Percentiles rank a stretch among this genome's conserved stretches.
Evolutionary conservation across 768 basidiomycete genomes (phyloP).

Genomic region (Psilocybe subaeruginosa): DNA sequence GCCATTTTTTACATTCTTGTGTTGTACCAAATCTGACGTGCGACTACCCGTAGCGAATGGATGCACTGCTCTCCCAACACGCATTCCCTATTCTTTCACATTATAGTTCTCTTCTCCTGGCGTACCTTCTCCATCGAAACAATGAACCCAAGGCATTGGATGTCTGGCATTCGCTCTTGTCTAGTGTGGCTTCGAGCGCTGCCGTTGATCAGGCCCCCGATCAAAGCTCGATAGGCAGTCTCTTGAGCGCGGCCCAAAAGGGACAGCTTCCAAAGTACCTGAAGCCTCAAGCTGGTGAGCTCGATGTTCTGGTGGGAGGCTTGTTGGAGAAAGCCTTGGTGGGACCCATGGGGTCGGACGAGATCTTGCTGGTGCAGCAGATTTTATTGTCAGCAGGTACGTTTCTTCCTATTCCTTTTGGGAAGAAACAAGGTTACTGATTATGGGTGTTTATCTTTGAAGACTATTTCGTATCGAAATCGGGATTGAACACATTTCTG

Average conservation of each 20-base stretch:
- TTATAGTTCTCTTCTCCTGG: conserved; percentile 48
- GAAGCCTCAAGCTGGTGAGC: conserved; percentile 41
- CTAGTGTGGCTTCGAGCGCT: conserved; percentile 37
- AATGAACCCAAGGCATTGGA: conserved; percentile 28
- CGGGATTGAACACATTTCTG: conserved; percentile 35
- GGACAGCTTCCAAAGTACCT: conserved; percentile 47
- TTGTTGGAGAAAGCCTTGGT: conserved; percentile 42
- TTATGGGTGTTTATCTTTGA: not conserved
- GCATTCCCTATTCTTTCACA: conserved; percentile 34
- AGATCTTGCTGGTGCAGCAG: conserved; percentile 36
- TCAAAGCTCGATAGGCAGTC: conserved; percentile 31
- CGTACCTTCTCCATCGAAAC: conserved; percentile 53
- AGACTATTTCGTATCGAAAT: conserved; percentile 39
- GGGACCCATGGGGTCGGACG: conserved; percentile 24
- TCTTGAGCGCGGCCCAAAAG: conserved; percentile 45
- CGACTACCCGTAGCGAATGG: conserved; percentile 40
- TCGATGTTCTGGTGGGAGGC: conserved; percentile 45
- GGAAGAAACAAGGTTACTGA: not conserved
- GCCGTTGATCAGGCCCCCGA: conserved; percentile 23
- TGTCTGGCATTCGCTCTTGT: conserved; percentile 56
- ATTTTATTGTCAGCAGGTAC: conserved; percentile 47
- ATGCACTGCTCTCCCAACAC: conserved; percentile 42
- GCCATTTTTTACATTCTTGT: conserved; percentile 17
- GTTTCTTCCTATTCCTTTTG: conserved; percentile 10
- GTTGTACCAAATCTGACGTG: not conserved